Conservation (phyloP, 768 basidiomycete species). For the Grammothele lineata region DNA sequence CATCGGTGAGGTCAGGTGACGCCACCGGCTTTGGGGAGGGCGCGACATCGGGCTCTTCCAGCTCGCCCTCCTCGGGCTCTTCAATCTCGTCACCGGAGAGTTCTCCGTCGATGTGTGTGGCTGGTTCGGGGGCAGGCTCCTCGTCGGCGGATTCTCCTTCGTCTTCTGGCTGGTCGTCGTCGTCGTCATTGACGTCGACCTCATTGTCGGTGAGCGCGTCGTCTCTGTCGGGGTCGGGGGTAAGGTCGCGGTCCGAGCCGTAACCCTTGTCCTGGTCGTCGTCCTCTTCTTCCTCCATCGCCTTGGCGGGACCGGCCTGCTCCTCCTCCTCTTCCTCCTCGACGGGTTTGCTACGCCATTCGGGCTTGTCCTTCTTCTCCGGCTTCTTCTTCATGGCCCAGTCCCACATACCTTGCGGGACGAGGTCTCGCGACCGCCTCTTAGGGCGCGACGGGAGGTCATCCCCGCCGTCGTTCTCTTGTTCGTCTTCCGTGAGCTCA, state of each 20-base stretch:
- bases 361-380: conserved; percentile 31
- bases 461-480: conserved; percentile 38
- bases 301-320: conserved; percentile 41
- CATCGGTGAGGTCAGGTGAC: conserved; percentile 29
- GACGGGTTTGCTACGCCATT: conserved; percentile 29
- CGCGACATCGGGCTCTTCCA: conserved; percentile 18
- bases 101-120: conserved; percentile 18
- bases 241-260: conserved; percentile 13
- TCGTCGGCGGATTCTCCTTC: conserved; percentile 23
- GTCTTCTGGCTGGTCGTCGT: conserved; percentile 20
- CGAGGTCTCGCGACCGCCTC: conserved; percentile 42
- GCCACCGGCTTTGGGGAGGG: conserved; percentile 16
- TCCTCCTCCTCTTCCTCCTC: conserved; percentile 45
- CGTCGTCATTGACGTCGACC: conserved; percentile 13
- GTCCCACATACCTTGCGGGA: conserved; percentile 82
- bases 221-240: conserved; percentile 12
- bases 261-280: conserved; percentile 38
- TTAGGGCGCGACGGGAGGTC: conserved; percentile 28
- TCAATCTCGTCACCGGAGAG: conserved; percentile 29
- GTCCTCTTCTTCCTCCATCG: conserved; percentile 63
- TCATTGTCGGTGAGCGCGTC: conserved; percentile 16
- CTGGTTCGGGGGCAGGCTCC: conserved; percentile 5
- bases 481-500: conserved; percentile 80
- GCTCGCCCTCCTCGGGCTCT: conserved; percentile 25
- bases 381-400: conserved; percentile 55